These are phyloP conservation scores for Colletotrichum sp. DNA, from an alignment of 2,329 filamentous ascomycete species.

Conservation along the genomic window DNA sequence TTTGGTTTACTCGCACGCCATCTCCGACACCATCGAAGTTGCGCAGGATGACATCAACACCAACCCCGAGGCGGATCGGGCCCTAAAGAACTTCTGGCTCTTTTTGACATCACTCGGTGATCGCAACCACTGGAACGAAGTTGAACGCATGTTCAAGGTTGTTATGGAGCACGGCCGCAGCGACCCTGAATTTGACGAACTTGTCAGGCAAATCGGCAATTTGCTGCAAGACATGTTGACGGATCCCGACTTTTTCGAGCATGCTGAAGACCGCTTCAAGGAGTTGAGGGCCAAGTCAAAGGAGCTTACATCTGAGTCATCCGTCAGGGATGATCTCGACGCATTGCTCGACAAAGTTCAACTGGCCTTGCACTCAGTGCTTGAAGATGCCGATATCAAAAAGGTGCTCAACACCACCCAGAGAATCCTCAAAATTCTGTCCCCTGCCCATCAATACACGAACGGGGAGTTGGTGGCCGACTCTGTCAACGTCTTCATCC, in stretches of 20 bases:
- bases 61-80: constrained; percentile 77
- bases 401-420: constrained; percentile 70
- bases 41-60: constrained; percentile 74
- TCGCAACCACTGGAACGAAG: constrained; percentile 73
- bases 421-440: constrained; percentile 74
- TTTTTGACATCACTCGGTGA: constrained; percentile 84
- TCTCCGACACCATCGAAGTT: constrained; percentile 69
- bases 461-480: constrained; percentile 79
- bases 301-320: constrained; percentile 70
- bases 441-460: constrained; percentile 64
- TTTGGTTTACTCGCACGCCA: constrained; percentile 75
- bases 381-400: constrained; percentile 74
- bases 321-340: constrained; percentile 75
- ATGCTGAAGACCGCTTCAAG: constrained; percentile 63
- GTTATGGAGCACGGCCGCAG: constrained; percentile 76
- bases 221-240: constrained; percentile 82
- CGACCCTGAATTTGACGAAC: constrained; percentile 81
- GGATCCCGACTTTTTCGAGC: constrained; percentile 84
- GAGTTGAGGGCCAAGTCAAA: constrained; percentile 60
- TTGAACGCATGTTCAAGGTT: constrained; percentile 71
- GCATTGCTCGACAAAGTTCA: constrained; percentile 73
- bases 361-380: constrained; percentile 69
- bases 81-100: constrained; percentile 80
- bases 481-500: constrained; percentile 79
- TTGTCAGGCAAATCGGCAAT: constrained; percentile 76